Evolutionary conservation across 306 rosid species (phyloP).

Genomic region (Hippophae tibetana): DNA sequence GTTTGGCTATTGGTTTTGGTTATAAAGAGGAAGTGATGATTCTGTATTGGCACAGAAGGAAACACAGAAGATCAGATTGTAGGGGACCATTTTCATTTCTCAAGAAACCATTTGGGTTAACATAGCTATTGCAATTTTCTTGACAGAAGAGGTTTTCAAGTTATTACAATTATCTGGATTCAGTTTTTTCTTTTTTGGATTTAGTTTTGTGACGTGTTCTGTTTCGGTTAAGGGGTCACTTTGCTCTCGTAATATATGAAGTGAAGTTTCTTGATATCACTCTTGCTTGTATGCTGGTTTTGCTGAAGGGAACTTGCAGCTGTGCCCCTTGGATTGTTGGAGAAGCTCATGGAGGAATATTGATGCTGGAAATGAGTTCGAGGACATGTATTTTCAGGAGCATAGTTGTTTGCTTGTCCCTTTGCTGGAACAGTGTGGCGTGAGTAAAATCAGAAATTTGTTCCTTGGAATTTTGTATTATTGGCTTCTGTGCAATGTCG

Average conservation of each 20-base stretch:
- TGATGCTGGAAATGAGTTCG: conserved; percentile 69
- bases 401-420: conserved; percentile 74
- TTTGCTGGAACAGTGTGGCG: conserved; percentile 43
- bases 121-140: conserved; percentile 30
- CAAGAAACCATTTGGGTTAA: conserved; percentile 36
- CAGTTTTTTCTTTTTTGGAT: conserved; percentile 8
- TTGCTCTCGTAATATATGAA: conserved; percentile 19
- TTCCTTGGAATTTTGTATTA: conserved; percentile 29
- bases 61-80: conserved; percentile 33
- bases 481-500: conserved; percentile 82
- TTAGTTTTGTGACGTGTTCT: conserved; percentile 16
- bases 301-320: conserved; percentile 23
- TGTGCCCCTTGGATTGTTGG: conserved; percentile 32
- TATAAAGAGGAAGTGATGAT: conserved; percentile 28
- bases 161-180: conserved; percentile 17
- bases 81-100: conserved; percentile 37
- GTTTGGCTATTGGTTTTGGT: conserved; percentile 31
- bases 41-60: conserved; percentile 29
- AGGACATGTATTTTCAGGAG: conserved; percentile 92
- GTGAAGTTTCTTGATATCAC: conserved; percentile 21
- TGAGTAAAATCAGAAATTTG: conserved; percentile 42
- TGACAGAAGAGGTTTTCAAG: conserved; percentile 8
- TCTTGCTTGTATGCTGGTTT: conserved; percentile 15
- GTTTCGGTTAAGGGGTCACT: conserved; percentile 23
- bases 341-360: conserved; percentile 46